A percentile compares a stretch with the other conserved stretches of the same genome.
These are phyloP conservation scores for Chrysoporthe puriensis DNA, from an alignment of 2,329 filamentous ascomycete species.

Conservation along the genomic window DNA sequence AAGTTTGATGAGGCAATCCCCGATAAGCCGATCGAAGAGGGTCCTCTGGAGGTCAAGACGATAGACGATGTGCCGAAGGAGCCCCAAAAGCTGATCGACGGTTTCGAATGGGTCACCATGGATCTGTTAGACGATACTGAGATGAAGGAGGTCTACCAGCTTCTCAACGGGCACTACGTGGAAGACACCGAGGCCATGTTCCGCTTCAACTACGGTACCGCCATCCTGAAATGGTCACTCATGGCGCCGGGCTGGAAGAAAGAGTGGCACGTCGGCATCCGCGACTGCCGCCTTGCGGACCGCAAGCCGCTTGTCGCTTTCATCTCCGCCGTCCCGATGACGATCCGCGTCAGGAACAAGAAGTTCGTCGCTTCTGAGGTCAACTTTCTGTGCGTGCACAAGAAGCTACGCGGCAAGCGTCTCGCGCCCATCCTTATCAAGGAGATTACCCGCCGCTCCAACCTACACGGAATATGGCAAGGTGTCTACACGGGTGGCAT, in stretches of 20 bases:
- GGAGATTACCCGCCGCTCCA: conserved; percentile 92
- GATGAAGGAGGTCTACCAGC: conserved; percentile 87
- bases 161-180: conserved; percentile 93
- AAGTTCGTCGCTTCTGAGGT: conserved; percentile 83
- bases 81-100: conserved; percentile 73
- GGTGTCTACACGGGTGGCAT: conserved; percentile 95
- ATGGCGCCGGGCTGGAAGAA: conserved; percentile 93
- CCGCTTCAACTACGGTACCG: conserved; percentile 91
- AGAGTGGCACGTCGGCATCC: conserved; percentile 94
- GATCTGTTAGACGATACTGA: conserved; percentile 78
- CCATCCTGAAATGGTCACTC: conserved; percentile 91
- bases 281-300: conserved; percentile 70
- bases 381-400: conserved; percentile 98
- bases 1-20: conserved; percentile 69
- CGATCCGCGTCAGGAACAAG: conserved; percentile 77
- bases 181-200: conserved; percentile 98
- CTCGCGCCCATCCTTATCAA: conserved; percentile 95
- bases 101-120: conserved; percentile 94
- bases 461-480: conserved; percentile 85
- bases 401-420: conserved; percentile 92
- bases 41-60: conserved; percentile 80
- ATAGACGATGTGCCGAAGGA: conserved; percentile 79
- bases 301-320: conserved; percentile 84
- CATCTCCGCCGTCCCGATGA: conserved; percentile 90
- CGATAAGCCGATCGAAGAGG: conserved; percentile 66